Conservation (phyloP, 1,139 yeast species). For the Pneumocystis jirovecii region DNA sequence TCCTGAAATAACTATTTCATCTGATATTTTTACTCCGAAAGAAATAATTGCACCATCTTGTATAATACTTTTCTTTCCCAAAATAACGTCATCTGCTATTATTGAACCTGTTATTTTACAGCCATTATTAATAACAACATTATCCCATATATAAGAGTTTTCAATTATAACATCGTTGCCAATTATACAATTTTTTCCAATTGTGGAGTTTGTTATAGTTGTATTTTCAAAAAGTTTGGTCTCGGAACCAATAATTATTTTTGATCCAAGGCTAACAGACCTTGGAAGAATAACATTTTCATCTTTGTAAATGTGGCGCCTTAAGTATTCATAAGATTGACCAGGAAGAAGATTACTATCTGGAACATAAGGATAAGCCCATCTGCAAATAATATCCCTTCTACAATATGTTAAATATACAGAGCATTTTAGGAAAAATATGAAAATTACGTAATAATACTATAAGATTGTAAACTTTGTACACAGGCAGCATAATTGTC, state of each 20-base stretch:
- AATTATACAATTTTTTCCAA: constrained; percentile 73
- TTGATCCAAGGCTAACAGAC: constrained; percentile 75
- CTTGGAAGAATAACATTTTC: constrained; percentile 78
- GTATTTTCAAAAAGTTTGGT: constrained; percentile 39
- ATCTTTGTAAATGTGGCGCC: constrained; percentile 69
- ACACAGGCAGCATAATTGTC: constrained; percentile 86
- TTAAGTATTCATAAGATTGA: constrained; percentile 63
- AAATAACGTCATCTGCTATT: constrained; percentile 46
- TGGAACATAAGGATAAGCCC: constrained; percentile 85
- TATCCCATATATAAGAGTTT: constrained; percentile 79
- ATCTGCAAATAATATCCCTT: constrained; percentile 80
- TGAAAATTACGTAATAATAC: constrained; percentile 44
- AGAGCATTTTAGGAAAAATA: not conserved
- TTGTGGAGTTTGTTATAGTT: constrained; percentile 46
- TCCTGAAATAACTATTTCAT: constrained; percentile 18
- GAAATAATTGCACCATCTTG: constrained; percentile 72
- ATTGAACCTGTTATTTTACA: constrained; percentile 45
- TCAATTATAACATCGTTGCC: constrained; percentile 59
- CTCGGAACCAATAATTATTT: constrained; percentile 48
- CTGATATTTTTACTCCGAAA: constrained; percentile 52
- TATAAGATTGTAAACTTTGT: constrained; percentile 84
- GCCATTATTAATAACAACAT: constrained; percentile 55
- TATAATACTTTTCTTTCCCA: constrained; percentile 39
- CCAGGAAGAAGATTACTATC: constrained; percentile 61
- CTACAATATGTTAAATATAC: constrained; percentile 2